phyloP scores from a whole-genome alignment of 2,329 filamentous ascomycete species.

The Meredithiella fracta region DNA sequence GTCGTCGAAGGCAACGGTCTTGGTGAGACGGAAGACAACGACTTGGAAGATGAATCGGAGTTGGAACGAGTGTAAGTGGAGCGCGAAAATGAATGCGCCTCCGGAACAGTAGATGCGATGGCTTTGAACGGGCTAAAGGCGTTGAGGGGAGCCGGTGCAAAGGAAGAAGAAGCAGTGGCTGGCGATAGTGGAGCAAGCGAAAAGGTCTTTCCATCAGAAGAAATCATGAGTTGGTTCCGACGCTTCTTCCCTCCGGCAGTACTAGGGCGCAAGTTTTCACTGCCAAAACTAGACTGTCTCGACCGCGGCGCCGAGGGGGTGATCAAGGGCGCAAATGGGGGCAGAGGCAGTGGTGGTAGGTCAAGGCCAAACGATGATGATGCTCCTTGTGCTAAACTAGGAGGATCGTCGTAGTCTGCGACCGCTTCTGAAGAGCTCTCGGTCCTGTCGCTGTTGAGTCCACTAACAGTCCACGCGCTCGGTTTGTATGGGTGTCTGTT shows the following conservation, averaged over 20 bases:
- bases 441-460: neutral
- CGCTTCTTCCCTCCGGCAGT: conserved; percentile 16
- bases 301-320: neutral
- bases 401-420: conserved; percentile 11
- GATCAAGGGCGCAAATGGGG: conserved; percentile 8
- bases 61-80: conserved; percentile 10
- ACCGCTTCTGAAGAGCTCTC: conserved; percentile 3
- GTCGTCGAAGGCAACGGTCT: conserved; percentile 7
- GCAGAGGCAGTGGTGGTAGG: conserved; percentile 2
- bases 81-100: neutral
- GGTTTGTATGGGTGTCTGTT: conserved; percentile 4
- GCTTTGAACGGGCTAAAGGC: conserved; percentile 8
- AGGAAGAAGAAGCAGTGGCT: conserved; percentile 12
- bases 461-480: conserved; percentile 6
- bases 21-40: conserved; percentile 7
- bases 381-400: conserved; percentile 10
- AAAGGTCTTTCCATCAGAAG: conserved; percentile 40
- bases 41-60: neutral
- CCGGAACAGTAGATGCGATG: neutral
- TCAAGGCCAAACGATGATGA: conserved; percentile 7
- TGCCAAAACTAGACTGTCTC: conserved; percentile 5
- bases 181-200: conserved; percentile 26
- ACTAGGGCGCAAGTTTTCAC: conserved; percentile 8
- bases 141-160: conserved; percentile 15
- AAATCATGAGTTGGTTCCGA: conserved; percentile 32